Evolutionary conservation across 225 moss, liverwort and hornwort species (phyloP).

Genomic region (Sphagnum contortum): DNA sequence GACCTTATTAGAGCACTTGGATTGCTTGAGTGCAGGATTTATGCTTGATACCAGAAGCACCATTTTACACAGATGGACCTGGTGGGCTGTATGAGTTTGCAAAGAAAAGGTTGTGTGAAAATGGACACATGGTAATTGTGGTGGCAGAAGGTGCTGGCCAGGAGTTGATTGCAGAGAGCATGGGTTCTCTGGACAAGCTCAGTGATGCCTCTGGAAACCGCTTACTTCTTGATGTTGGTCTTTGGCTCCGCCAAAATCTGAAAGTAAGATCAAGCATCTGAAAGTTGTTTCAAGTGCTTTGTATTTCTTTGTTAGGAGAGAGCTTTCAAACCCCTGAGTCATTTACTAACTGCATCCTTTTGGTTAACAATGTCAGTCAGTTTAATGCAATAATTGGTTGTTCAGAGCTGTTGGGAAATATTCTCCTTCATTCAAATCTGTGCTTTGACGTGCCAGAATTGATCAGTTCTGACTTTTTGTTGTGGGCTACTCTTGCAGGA

Average conservation of each 20-base stretch:
- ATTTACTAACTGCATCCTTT: background rate
- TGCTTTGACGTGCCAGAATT: background rate
- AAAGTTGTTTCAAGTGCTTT: background rate
- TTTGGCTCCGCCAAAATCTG: constrained; percentile 59
- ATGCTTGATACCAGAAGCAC: constrained; percentile 75
- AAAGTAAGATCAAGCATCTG: constrained; percentile 20
- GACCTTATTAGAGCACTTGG: background rate
- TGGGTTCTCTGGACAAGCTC: constrained; percentile 30
- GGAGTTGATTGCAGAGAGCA: constrained; percentile 46
- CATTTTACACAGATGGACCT: constrained; percentile 53
- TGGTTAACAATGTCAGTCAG: background rate
- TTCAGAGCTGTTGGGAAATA: no score
- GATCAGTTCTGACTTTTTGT: background rate
- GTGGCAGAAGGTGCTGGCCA: constrained; percentile 84
- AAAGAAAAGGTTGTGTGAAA: constrained; percentile 27
- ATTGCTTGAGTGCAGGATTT: constrained; percentile 37
- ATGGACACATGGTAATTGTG: constrained; percentile 72
- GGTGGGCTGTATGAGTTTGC: constrained; percentile 63
- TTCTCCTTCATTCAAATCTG: no score
- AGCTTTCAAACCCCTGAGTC: background rate
- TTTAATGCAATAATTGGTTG: background rate
- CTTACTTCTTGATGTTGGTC: constrained; percentile 58
- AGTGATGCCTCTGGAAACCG: constrained; percentile 68
- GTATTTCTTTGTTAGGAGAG: background rate
- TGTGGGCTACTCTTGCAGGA: constrained; percentile 20